These are phyloP conservation scores for Alloteropsis semialata DNA, from an alignment of 176 grass and related monocot genomes.

Conservation along the genomic window DNA sequence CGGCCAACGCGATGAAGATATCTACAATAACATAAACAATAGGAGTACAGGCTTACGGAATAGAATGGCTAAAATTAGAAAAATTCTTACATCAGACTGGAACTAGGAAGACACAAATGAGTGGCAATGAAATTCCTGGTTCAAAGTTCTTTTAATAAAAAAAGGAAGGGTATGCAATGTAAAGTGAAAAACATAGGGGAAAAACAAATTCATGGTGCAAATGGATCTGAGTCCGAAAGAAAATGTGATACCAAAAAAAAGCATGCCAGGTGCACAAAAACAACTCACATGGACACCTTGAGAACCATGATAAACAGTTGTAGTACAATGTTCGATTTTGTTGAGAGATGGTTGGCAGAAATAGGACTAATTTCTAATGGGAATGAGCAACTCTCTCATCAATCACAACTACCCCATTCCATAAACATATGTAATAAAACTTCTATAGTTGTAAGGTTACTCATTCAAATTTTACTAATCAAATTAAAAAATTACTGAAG, in stretches of 20 bases:
- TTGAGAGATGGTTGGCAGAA: no score
- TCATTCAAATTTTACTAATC: background rate
- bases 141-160: background rate
- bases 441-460: background rate
- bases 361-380: background rate
- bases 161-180: background rate
- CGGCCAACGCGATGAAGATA: conserved; percentile 96
- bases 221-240: background rate
- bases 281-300: background rate
- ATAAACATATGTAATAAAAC: background rate
- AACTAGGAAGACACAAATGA: background rate
- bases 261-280: background rate
- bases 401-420: background rate
- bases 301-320: background rate
- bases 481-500: background rate
- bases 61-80: background rate
- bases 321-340: background rate
- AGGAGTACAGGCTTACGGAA: background rate
- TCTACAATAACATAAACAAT: conserved; percentile 38
- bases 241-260: background rate
- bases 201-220: background rate
- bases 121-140: background rate
- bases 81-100: background rate
- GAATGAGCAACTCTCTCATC: background rate
- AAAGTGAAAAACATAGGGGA: background rate